Conservation (phyloP, 306 rosid species). For the Cyclanthera cordifolia region DNA sequence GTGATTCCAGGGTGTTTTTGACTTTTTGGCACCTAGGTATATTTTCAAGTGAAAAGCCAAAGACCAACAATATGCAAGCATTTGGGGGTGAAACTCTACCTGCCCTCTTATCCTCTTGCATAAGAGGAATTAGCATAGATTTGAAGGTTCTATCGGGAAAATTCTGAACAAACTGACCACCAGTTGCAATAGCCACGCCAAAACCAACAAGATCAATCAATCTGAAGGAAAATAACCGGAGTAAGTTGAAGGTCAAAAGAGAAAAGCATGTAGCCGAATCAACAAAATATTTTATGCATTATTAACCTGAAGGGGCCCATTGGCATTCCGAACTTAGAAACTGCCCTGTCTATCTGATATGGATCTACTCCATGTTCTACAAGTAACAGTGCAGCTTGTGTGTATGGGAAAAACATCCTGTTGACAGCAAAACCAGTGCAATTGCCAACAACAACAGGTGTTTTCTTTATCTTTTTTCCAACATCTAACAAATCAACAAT, state of each 20-base stretch:
- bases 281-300: constrained; percentile 9
- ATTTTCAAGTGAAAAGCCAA: background rate
- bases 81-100: constrained; percentile 30
- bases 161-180: constrained; percentile 37
- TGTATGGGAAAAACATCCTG: constrained; percentile 84
- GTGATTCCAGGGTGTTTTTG: background rate
- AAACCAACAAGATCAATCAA: constrained; percentile 86
- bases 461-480: constrained; percentile 72
- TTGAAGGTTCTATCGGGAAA: constrained; percentile 73
- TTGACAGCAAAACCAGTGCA: constrained; percentile 98
- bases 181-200: constrained; percentile 74
- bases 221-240: constrained; percentile 30
- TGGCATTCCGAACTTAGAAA: constrained; percentile 77
- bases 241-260: constrained; percentile 1
- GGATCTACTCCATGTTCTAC: constrained; percentile 73
- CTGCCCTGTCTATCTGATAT: constrained; percentile 62
- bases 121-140: constrained; percentile 69
- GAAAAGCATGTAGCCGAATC: constrained; percentile 10
- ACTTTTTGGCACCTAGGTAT: background rate
- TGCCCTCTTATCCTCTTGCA: constrained; percentile 84
- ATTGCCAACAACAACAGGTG: constrained; percentile 95
- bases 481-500: constrained; percentile 79
- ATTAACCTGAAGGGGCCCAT: constrained; percentile 96
- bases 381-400: constrained; percentile 71
- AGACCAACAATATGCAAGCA: background rate